Evolutionary conservation across 768 basidiomycete species (phyloP), one percentile per base, ranked within the genome.

Genomic region (Xerocomellus intermedius): DNA sequence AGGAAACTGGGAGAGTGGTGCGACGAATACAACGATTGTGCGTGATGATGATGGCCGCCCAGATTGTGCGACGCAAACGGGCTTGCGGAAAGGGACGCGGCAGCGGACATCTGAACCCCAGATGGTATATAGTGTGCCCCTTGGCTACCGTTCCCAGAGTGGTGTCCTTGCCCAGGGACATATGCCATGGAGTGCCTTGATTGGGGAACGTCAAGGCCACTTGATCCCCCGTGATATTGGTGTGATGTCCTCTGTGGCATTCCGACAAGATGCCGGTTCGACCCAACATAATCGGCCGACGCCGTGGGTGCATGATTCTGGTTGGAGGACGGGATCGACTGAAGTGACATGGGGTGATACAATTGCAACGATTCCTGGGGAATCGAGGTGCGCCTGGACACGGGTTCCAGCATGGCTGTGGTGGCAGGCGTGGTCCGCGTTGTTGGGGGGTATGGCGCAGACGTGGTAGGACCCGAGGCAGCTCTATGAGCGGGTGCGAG

Each of bases 401-500:
- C 69, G 52, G 73, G 65, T 48, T 76, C 74, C 45, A 76, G 59
- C 50, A 73, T 55, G 0, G 61, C n/a, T 0, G 65, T 52, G 4
- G 61, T 54, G 16, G 63, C 46, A 3, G 73, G 64, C 0, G 62
- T 59, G 17, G 64, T 61, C 16, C 66, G 68, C 70, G 67, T 80
- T 67, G 55, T 76, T 57, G 61, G 77, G 32, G 84, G 82, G 73
- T 84, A 91, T 17, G 90, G 89, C 1, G 83, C 81, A 6, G 87
- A 89, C 0, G 89, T 91, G 4, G 89, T 89, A 2, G 90, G 89
- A 3, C 85, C 85, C 10, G 84, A 82, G 1, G 87, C 83, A 13
- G 87, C 83, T 58, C 86, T 83, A 56, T 89, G 87, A 0, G 88
- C 89, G 24, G 89, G 89, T 10, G 90, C 89, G 55, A 92, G 82